A percentile compares a stretch with the other conserved stretches of the same genome.
phyloP scores from a whole-genome alignment of 1,284 basidiomycete species.

The Jaminaea rosea region DNA sequence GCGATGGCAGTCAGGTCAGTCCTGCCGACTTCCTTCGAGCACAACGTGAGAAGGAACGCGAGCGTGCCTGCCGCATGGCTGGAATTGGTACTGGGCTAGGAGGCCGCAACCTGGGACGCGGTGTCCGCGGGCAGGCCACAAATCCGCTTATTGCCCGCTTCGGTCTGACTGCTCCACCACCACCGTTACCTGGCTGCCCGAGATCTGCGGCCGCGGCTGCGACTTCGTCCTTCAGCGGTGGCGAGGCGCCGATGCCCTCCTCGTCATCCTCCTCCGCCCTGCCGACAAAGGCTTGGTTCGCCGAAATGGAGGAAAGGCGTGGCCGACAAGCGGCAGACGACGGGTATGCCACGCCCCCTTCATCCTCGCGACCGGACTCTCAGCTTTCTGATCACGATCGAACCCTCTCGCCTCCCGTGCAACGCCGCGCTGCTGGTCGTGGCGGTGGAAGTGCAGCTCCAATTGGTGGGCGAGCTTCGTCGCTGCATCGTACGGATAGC shows the following conservation, averaged over 20 bases:
- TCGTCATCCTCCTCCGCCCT: background rate
- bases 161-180: constrained; percentile 21
- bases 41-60: constrained; percentile 11
- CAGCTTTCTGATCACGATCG: no score
- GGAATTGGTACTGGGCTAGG: constrained; percentile 10
- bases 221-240: background rate
- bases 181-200: constrained; percentile 18
- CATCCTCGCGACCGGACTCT: no score
- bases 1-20: background rate
- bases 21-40: constrained; percentile 9
- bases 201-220: background rate
- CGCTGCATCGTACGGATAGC: background rate
- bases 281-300: background rate
- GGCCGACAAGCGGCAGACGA: background rate
- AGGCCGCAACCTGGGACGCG: constrained; percentile 6
- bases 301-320: background rate
- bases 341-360: background rate
- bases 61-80: constrained; percentile 8
- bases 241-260: background rate
- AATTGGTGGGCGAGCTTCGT: background rate
- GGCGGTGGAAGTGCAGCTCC: background rate
- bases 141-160: constrained; percentile 16
- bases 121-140: background rate
- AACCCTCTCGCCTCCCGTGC: no score
- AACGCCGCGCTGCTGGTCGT: background rate